These are phyloP conservation scores for Chenopodium formosanum DNA, from an alignment of 148 eudicot species.

Conservation along the genomic window DNA sequence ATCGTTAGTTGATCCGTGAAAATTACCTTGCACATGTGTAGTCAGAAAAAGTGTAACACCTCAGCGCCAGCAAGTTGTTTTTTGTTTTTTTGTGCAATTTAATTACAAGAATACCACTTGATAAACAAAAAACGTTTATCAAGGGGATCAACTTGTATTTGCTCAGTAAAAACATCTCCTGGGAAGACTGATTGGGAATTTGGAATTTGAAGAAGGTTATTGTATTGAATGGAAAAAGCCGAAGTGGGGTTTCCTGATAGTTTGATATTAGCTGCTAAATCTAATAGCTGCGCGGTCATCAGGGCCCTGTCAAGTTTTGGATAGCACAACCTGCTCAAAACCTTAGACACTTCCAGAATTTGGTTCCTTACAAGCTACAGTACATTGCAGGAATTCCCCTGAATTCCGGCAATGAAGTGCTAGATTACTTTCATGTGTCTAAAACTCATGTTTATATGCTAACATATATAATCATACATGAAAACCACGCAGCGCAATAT, in stretches of 20 bases:
- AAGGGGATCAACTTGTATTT: no score
- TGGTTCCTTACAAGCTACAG: not conserved
- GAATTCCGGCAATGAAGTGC: not conserved
- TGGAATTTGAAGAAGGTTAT: no score
- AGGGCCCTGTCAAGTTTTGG: not conserved
- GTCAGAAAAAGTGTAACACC: no score
- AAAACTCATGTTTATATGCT: not conserved
- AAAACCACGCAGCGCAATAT: not conserved
- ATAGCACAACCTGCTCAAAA: no score
- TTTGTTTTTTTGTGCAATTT: no score
- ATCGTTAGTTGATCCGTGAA: no score
- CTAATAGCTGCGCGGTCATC: not conserved
- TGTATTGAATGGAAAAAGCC: not conserved
- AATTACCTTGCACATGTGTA: no score
- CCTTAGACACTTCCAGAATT: not conserved
- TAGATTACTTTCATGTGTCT: no score
- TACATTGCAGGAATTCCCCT: not conserved
- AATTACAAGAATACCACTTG: no score
- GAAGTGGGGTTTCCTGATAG: not conserved
- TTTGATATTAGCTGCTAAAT: not conserved
- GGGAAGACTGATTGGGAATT: not conserved
- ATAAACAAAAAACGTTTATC: no score
- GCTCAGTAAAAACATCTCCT: not conserved
- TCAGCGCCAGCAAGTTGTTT: no score
- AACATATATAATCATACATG: not conserved